Evolutionary conservation across 1,284 basidiomycete species (phyloP), one percentile per base, ranked within the genome.

Genomic region (Gomphus bonarii): DNA sequence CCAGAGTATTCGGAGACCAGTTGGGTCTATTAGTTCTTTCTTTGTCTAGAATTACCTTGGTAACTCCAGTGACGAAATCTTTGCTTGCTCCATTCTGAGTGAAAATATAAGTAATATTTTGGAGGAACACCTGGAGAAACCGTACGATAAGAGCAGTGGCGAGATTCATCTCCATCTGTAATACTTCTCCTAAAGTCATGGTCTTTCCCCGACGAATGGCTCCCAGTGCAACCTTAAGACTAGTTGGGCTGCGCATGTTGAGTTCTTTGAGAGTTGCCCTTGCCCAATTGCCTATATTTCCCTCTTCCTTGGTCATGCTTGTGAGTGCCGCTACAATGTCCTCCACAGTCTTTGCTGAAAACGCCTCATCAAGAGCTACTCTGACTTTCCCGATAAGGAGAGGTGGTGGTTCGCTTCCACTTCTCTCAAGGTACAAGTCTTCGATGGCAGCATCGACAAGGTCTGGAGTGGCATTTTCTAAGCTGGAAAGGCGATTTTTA

Each of bases 51-150:
- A 97, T 71, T 30, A 91, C 80, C 48, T 85, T 79, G 14, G 75
- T 82, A 38, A 97, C 88, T 30, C 94, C 94, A 20, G 79, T 83
- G 56, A 74, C 66, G 70, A 97, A 97, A 72, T 97, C 94, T 28
- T 84, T 76, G 65, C 79, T 89, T 38, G 81, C 85, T 59, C 82
- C 85, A 65, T 72, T 81, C 88, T 91, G 63, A 22, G 64, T 62
- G 51, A 30, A 54, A 42, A 30, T 49, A 30, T 49, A 54, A 36
- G 40, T 46, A 35, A 20, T 18, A 36, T 6, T 36, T 25, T 20
- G 11, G 16, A 12, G 40, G 38, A 44, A 59, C 56, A 30, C 50
- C 51, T 43, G 47, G 54, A 59, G 63, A 22, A 60, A 58, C 42
- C 84, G 72, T 67, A 91, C 90, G 64, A 88, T 89, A 69, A 80